phyloP scores from a whole-genome alignment of 768 basidiomycete genomes.

The Phallus indusiatus region DNA sequence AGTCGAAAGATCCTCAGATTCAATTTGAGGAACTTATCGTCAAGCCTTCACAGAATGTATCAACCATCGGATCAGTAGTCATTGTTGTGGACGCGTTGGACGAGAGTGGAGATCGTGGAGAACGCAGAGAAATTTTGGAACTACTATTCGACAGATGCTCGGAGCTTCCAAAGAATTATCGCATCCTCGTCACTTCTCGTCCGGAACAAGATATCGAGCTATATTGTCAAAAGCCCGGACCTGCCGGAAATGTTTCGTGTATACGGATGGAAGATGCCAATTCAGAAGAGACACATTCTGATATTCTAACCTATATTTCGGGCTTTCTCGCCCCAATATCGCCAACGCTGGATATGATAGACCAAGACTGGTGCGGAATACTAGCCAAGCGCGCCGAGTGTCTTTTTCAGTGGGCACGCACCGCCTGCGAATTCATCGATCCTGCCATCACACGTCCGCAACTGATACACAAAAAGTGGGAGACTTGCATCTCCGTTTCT shows the following conservation, averaged over 20 bases:
- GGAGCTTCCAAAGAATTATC: slow-evolving; percentile 17
- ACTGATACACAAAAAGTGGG: neutral
- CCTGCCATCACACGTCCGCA: neutral
- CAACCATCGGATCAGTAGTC: too few species aligned
- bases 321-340: neutral
- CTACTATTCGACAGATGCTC: slow-evolving; percentile 12
- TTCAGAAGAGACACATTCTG: neutral
- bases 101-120: neutral
- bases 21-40: too few species aligned
- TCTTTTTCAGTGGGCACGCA: too few species aligned
- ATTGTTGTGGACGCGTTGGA: too few species aligned
- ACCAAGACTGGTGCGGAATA: too few species aligned
- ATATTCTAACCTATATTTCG: neutral
- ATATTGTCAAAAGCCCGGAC: slow-evolving; percentile 6
- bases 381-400: neutral
- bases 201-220: slow-evolving; percentile 11
- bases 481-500: too few species aligned
- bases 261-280: neutral
- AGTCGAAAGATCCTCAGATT: too few species aligned
- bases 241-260: neutral
- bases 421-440: neutral
- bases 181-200: too few species aligned
- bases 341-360: neutral
- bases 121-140: slow-evolving; percentile 14
- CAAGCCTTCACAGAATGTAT: too few species aligned